Base-by-base conservation (phyloP, 1,139 yeast genomes). In the Pichiaceae sp. region DNA sequence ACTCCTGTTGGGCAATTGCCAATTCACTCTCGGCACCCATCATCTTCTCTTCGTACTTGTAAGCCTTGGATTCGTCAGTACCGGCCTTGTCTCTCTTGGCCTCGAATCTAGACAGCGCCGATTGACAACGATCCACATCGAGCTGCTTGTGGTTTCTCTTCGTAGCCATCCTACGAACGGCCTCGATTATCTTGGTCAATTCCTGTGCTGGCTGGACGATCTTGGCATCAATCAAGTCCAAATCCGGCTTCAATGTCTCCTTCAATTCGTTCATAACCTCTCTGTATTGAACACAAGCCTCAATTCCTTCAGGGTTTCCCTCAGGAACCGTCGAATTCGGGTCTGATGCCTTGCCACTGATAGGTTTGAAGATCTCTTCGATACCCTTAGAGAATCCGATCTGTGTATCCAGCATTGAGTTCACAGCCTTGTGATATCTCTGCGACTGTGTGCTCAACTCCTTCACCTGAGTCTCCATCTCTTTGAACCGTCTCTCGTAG, bases 351-450 rank as follows among this genome's bases (percentile, higher is more conserved):
- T 89, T 75, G 26, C 98, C 98, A 41, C 91, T 78, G 45, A 91
- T 91, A 3, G 99, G 99, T 62, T 89, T 86, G 66, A 87, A 91
- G 40, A 91, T 84, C 56, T 89, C 96, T 59, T 87, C 96, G 62
- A 93, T 86, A 2, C 95, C 94, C 53, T 80, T 80, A 28, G 95
- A 81, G 57, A 89, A 91, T 42, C 89, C 96, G 48, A 89, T 82
- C 59, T 91, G 98, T 59, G 82, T 93, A 45, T 77, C 81, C 50
- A 91, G 67, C 95, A 91, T 87, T 29, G 93, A 95, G 53, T 85
- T 86, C 42, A 91, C 95, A 0, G 98, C 95, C 31, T 72, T 70
- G 48, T 85, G 86, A 60, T 91, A 91, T 54, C 95, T 74, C 53
- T 80, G 84, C 33, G 95, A 80, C 62, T 91, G 97, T 38, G 82